Percentiles rank a stretch among this genome's conserved stretches.
phyloP scores from a whole-genome alignment of 192 early-diverging fungal genomes.

The Entomortierella beljakovae region DNA sequence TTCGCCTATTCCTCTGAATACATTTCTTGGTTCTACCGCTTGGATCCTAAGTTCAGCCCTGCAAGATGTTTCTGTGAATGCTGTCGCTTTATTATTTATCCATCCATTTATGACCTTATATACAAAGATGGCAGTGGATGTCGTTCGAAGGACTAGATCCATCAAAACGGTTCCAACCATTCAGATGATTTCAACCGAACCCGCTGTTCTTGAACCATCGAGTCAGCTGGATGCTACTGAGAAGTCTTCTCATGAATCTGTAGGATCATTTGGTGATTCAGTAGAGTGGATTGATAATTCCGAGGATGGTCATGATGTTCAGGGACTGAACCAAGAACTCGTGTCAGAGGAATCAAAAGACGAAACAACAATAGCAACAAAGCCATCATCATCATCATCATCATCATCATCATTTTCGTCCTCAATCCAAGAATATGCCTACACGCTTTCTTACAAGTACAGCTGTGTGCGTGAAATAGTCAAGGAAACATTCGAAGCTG shows the following conservation, averaged over 20 bases:
- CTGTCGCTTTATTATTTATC: conserved; percentile 4
- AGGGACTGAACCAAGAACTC: not conserved
- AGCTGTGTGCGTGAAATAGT: conserved; percentile 1
- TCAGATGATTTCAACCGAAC: not conserved
- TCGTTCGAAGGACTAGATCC: conserved; percentile 6
- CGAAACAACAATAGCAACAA: not conserved
- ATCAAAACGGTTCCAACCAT: not conserved
- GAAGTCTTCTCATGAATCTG: not conserved
- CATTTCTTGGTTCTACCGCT: not conserved
- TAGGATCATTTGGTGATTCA: not conserved
- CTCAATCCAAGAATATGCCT: not conserved
- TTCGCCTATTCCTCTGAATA: not conserved
- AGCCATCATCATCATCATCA: not conserved
- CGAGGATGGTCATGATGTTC: not conserved
- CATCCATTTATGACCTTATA: conserved; percentile 22
- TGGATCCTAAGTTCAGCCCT: conserved; percentile 24
- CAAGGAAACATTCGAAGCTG: not conserved
- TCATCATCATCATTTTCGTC: not conserved
- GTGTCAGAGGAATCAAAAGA: not conserved
- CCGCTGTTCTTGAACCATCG: not conserved
- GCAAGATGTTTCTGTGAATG: conserved; percentile 3
- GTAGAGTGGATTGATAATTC: conserved; percentile 24
- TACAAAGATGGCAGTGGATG: conserved; percentile 38
- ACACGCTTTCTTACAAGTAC: conserved; percentile 26
- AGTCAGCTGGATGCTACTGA: not conserved